Conservation (phyloP, 805 yeast species). For the Candida namnaoensis region DNA sequence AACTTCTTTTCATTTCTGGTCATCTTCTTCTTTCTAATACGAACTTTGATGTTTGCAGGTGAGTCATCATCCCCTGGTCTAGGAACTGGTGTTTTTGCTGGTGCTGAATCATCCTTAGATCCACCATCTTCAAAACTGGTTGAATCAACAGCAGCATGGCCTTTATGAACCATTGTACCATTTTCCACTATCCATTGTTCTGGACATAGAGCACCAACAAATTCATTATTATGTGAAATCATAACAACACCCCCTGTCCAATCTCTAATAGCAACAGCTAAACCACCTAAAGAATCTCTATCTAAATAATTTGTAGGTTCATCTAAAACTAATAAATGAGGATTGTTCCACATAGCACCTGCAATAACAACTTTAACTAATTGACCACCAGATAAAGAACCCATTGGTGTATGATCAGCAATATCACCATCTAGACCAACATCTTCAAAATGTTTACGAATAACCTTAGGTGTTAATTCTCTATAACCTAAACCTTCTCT, state of each 20-base stretch:
- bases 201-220: constrained; percentile 95
- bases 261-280: constrained; percentile 95
- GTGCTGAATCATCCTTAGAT: constrained; percentile 34
- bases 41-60: constrained; percentile 93
- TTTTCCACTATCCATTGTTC: constrained; percentile 98
- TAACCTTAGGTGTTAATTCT: constrained; percentile 84
- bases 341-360: constrained; percentile 99
- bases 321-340: constrained; percentile 90
- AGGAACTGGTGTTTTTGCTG: constrained; percentile 21
- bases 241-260: constrained; percentile 98
- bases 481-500: constrained; percentile 99
- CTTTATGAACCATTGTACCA: constrained; percentile 82
- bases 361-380: constrained; percentile 97
- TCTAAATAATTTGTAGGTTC: constrained; percentile 98
- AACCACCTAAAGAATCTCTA: constrained; percentile 95
- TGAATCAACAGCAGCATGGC: constrained; percentile 65
- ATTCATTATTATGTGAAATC: constrained; percentile 97
- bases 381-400: constrained; percentile 96
- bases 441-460: constrained; percentile 93
- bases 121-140: constrained; percentile 76
- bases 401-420: constrained; percentile 97
- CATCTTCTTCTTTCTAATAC: constrained; percentile 90
- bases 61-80: constrained; percentile 66
- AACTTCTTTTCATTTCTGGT: constrained; percentile 93
- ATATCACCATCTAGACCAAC: constrained; percentile 97